Evolutionary conservation across 345 rosid species (phyloP), one percentile per base, ranked within the genome.

Genomic region (Clausena lansium): DNA sequence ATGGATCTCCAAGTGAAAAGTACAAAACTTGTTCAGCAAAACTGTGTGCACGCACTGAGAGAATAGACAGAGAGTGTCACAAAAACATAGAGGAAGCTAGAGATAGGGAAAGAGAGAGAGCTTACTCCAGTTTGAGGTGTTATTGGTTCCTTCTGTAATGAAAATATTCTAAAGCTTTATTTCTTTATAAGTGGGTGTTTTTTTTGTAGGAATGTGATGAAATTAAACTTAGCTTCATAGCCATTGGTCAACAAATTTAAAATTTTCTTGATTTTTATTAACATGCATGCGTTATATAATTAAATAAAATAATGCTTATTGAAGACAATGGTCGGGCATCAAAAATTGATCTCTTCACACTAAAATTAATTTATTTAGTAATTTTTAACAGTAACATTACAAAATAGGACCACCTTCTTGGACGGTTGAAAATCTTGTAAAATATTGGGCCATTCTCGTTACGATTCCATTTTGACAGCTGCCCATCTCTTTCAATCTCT

Each of bases 241-340:
- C 28, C 59, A 28, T 62, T 22, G 20, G 38, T 62, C 68, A 62
- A 32, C 32, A 61, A 47, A 50, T 77, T 83, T 71, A 70, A 80
- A 75, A 78, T 69, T 38, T 76, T 80, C 79, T 78, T 57, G 14
- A 54, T 45, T 45, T 45, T 11, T 45, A 14, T 45, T 45, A 45
- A 45, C 50, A 5, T 13, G 17, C 17, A n/a, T n/a, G n/a, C n/a
- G n/a, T 13, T 45, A 14, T 45, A 3, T 45, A 45, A 74, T 25
- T 22, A 55, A 33, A 79, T 38, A 27, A 30, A 58, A 65, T 38
- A 64, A 32, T 75, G 54, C 33, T 75, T 70, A 60, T 68, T 22
- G 82, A 67, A 81, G 84, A 84, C 82, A 66, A 67, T 57, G 76
- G 84, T 78, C 86, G 79, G 78, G 71, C 59, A 59, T 67, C 60